phyloP scores from a whole-genome alignment of 495 filamentous ascomycete genomes.

The Neurospora sp. region DNA sequence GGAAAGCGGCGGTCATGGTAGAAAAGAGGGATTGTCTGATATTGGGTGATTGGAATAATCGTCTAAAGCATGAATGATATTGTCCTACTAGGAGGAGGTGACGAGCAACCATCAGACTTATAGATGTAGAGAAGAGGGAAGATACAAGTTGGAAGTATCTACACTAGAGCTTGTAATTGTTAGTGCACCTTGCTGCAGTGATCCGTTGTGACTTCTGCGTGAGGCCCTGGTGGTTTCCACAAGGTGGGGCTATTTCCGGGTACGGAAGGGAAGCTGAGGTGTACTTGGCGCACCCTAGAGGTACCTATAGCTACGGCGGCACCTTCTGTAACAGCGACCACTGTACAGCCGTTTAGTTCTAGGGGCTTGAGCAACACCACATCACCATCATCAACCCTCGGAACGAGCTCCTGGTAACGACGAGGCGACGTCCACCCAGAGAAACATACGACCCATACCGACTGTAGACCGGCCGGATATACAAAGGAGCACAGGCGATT shows the following conservation, averaged over 20 bases:
- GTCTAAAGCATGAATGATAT: neutral
- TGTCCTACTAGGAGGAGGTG: neutral
- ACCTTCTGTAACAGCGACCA: neutral
- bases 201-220: neutral
- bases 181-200: neutral
- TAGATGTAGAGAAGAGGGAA: neutral
- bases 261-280: neutral
- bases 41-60: neutral
- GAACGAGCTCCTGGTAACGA: neutral
- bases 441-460: neutral
- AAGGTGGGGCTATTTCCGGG: neutral
- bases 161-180: neutral
- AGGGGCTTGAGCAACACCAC: neutral
- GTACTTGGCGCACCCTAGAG: neutral
- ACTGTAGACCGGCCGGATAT: neutral
- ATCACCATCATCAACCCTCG: neutral
- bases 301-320: neutral
- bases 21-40: conserved; percentile 4
- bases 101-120: neutral
- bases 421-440: neutral
- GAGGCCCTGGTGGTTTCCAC: neutral
- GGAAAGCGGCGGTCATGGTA: conserved; percentile 36
- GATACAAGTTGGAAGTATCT: neutral
- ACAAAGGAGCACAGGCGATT: neutral
- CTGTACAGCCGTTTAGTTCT: neutral